Conservation (phyloP, 1,139 yeast species). For the Casaregolazyma lundiana region DNA sequence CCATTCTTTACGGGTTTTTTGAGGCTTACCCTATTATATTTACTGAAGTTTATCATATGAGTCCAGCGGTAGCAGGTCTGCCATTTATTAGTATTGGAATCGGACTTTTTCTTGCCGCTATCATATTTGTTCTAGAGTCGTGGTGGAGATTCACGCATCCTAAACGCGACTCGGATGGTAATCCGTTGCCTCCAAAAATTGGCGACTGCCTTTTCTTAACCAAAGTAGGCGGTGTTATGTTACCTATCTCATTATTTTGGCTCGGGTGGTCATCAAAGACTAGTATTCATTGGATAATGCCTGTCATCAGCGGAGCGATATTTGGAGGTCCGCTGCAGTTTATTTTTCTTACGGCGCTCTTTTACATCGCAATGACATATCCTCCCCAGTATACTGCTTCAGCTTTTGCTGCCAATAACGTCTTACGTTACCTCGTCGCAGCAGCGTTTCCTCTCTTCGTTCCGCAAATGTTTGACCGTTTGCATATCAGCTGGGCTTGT, state of each 20-base stretch:
- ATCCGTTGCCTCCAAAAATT: constrained; percentile 54
- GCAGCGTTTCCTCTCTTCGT: constrained; percentile 62
- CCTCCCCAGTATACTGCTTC: constrained; percentile 67
- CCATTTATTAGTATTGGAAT: constrained; percentile 42
- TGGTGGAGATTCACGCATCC: constrained; percentile 43
- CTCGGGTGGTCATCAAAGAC: constrained; percentile 50
- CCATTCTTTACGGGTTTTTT: constrained; percentile 51
- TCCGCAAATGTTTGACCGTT: constrained; percentile 38
- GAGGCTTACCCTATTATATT: constrained; percentile 59
- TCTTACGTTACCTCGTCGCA: constrained; percentile 49
- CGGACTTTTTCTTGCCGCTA: constrained; percentile 36
- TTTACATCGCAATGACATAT: constrained; percentile 64
- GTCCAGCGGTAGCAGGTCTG: constrained; percentile 45
- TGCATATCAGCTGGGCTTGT: constrained; percentile 48
- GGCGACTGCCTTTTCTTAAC: constrained; percentile 42
- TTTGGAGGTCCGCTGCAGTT: constrained; percentile 56
- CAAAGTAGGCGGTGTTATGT: constrained; percentile 35
- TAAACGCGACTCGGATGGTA: constrained; percentile 57
- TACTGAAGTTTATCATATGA: constrained; percentile 40
- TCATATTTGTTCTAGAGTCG: constrained; percentile 18
- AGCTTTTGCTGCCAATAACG: constrained; percentile 52
- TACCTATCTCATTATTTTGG: constrained; percentile 46
- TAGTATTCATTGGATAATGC: constrained; percentile 60
- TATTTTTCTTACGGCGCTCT: constrained; percentile 44
- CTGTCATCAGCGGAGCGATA: constrained; percentile 49